A percentile compares a stretch with the other conserved stretches of the same genome.
phyloP scores from a whole-genome alignment of 1,139 yeast species.

The Debaryomyces singareniensis region DNA sequence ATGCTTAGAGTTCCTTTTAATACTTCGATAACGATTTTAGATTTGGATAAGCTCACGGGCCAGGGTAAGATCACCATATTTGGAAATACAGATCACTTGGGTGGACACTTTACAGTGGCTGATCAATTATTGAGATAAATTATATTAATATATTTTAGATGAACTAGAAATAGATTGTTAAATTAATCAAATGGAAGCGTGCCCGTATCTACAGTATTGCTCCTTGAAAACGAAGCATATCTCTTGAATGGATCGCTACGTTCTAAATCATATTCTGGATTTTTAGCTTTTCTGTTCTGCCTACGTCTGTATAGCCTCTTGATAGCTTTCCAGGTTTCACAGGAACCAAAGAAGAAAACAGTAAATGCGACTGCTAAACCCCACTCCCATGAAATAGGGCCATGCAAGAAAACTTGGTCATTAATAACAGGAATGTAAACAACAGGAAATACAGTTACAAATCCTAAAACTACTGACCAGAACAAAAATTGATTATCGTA shows the following conservation, averaged over 20 bases:
- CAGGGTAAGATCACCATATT: constrained; percentile 42
- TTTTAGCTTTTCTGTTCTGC: constrained; percentile 27
- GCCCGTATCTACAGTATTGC: constrained; percentile 26
- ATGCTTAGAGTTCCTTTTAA: constrained; percentile 62
- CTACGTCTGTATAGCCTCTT: constrained; percentile 52
- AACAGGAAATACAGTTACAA: constrained; percentile 67
- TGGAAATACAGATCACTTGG: constrained; percentile 62
- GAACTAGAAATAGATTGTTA: background rate
- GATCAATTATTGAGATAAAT: constrained; percentile 37
- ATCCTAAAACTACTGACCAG: constrained; percentile 73
- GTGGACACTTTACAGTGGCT: constrained; percentile 47
- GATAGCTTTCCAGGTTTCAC: constrained; percentile 58
- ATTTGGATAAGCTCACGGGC: constrained; percentile 32
- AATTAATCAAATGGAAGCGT: background rate
- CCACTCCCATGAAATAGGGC: constrained; percentile 74
- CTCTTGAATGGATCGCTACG: constrained; percentile 58
- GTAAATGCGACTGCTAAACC: constrained; percentile 64
- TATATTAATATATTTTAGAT: constrained; percentile 1
- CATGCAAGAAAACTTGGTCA: constrained; percentile 67
- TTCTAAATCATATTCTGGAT: constrained; percentile 63
- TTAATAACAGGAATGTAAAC: constrained; percentile 83
- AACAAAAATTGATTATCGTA: constrained; percentile 72
- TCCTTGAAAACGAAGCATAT: constrained; percentile 53
- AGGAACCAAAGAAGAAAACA: constrained; percentile 47
- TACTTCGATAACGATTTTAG: constrained; percentile 65